A percentile compares a stretch with the other conserved stretches of the same genome.
Evolutionary conservation across 2,329 filamentous ascomycete species (phyloP).

Genomic region (Ciborinia camelliae): DNA sequence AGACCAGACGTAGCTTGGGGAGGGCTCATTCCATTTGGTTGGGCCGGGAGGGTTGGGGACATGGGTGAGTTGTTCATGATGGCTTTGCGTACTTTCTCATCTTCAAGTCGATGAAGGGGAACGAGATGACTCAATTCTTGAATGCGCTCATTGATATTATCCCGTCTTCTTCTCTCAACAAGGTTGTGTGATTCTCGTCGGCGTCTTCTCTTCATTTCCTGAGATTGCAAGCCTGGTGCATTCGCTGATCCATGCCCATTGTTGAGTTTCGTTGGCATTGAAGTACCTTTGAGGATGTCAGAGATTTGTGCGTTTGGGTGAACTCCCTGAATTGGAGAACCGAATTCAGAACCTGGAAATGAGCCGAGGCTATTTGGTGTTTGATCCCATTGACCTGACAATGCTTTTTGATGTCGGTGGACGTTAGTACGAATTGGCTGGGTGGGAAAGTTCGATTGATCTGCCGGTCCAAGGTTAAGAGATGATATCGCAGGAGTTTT

Average conservation of each 20-base stretch:
- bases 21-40: constrained; percentile 51
- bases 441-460: constrained; percentile 68
- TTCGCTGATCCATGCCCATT: constrained; percentile 34
- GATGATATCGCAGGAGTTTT: constrained; percentile 76
- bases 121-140: constrained; percentile 94
- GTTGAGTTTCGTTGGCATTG: constrained; percentile 82
- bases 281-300: constrained; percentile 85
- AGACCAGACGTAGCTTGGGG: constrained; percentile 84
- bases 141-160: constrained; percentile 98
- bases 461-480: constrained; percentile 60
- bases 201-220: constrained; percentile 89
- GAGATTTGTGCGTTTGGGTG: constrained; percentile 71
- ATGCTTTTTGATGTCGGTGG: constrained; percentile 71
- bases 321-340: constrained; percentile 72
- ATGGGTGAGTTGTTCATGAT: constrained; percentile 88
- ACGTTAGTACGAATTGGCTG: constrained; percentile 73
- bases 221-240: constrained; percentile 58
- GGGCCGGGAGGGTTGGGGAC: constrained; percentile 71
- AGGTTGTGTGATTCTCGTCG: constrained; percentile 93
- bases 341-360: constrained; percentile 84
- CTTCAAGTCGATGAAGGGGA: constrained; percentile 85
- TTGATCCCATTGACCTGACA: constrained; percentile 87
- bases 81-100: constrained; percentile 95
- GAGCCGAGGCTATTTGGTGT: constrained; percentile 81
- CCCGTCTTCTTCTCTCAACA: constrained; percentile 87